A percentile compares a stretch with the other conserved stretches of the same genome.
Conservation (phyloP, 129 eudicot genomes). For the Cynara cardunculus region DNA sequence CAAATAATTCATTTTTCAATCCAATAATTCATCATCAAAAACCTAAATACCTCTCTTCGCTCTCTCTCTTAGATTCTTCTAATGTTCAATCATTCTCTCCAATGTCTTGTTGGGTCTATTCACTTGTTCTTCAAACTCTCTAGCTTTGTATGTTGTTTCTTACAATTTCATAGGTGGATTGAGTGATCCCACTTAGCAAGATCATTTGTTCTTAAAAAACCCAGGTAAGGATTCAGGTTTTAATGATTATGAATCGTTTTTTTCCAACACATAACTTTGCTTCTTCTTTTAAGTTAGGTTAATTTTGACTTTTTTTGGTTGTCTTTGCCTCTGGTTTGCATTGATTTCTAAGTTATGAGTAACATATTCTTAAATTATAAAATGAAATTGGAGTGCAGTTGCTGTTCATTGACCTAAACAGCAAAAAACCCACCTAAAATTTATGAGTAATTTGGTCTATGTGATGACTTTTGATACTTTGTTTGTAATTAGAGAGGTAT, state of each 20-base stretch:
- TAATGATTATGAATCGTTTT: too few species aligned
- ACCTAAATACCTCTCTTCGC: neutral
- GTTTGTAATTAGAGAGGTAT: too few species aligned
- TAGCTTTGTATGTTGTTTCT: neutral
- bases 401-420: too few species aligned
- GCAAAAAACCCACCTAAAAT: neutral
- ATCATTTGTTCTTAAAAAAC: neutral
- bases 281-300: neutral
- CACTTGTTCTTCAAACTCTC: neutral
- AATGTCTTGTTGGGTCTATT: neutral
- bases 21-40: conserved; percentile 9
- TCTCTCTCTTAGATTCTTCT: neutral
- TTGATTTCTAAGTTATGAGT: neutral
- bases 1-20: neutral
- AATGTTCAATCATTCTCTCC: neutral
- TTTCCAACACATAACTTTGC: neutral
- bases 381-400: neutral
- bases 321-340: too few species aligned
- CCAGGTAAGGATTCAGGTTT: neutral
- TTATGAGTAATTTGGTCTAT: neutral
- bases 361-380: neutral
- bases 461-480: neutral
- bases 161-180: neutral
- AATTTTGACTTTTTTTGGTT: neutral
- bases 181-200: neutral